These are phyloP conservation scores for Vanrija pseudolonga DNA, from an alignment of 1,284 basidiomycete species.

Conservation along the genomic window DNA sequence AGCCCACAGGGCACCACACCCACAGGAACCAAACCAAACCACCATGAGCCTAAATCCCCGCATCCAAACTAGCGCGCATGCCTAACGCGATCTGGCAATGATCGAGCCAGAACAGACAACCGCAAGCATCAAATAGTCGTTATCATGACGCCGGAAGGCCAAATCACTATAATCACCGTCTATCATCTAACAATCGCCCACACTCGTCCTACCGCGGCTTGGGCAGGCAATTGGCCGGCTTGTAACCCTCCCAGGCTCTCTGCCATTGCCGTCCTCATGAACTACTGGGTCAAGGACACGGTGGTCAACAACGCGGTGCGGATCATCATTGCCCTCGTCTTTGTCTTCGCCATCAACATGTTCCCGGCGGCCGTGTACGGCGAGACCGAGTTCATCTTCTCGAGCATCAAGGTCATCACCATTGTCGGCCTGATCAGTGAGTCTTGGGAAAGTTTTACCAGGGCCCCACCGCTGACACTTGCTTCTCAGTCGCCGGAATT, in stretches of 20 bases:
- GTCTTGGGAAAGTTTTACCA: constrained; percentile 7
- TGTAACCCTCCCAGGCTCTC: constrained; percentile 21
- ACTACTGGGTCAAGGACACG: constrained; percentile 33
- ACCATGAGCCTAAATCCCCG: too few species aligned
- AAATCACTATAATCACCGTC: too few species aligned
- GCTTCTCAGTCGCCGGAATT: constrained; percentile 54
- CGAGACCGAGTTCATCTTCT: constrained; percentile 42
- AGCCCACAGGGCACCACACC: too few species aligned
- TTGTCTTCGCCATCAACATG: constrained; percentile 49
- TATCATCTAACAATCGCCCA: too few species aligned
- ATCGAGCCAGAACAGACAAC: too few species aligned
- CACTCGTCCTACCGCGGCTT: too few species aligned
- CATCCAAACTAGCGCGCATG: too few species aligned
- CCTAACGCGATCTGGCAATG: too few species aligned
- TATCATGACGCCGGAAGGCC: too few species aligned
- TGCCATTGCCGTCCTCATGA: constrained; percentile 26
- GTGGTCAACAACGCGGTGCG: constrained; percentile 43
- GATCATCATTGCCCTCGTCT: constrained; percentile 47
- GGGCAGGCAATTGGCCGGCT: not conserved
- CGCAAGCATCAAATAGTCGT: too few species aligned
- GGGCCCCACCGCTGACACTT: not conserved
- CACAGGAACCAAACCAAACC: not conserved
- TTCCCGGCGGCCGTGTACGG: constrained; percentile 40
- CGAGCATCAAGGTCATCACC: constrained; percentile 32
- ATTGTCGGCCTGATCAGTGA: constrained; percentile 50